Evolutionary conservation across 1,284 basidiomycete genomes (phyloP).

Genomic region (Rhodotorula glutinis): DNA sequence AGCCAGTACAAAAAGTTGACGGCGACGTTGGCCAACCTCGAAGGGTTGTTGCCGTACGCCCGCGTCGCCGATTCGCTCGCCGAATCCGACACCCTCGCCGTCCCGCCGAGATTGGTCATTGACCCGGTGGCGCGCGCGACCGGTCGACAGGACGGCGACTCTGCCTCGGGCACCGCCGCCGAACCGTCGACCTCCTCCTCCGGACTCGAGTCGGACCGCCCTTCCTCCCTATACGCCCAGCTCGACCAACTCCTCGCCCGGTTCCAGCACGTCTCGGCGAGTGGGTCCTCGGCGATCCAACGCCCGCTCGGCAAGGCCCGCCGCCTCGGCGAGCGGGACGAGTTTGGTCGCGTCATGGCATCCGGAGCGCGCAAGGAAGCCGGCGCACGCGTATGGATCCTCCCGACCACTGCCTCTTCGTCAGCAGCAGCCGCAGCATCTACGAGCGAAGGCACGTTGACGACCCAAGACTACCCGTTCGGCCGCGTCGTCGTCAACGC

Average conservation of each 20-base stretch:
- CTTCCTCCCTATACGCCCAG: slow-evolving; percentile 16
- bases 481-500: slow-evolving; percentile 73
- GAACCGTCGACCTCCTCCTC: not conserved
- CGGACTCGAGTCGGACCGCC: not conserved
- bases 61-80: slow-evolving; percentile 30
- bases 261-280: slow-evolving; percentile 33
- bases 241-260: slow-evolving; percentile 32
- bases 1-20: slow-evolving; percentile 38
- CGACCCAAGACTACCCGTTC: slow-evolving; percentile 12
- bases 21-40: slow-evolving; percentile 24
- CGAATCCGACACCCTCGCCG: not conserved
- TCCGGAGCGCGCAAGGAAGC: slow-evolving; percentile 81
- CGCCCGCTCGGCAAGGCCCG: slow-evolving; percentile 30
- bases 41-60: slow-evolving; percentile 38
- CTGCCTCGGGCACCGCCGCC: no score
- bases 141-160: not conserved
- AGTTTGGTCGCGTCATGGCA: slow-evolving; percentile 73
- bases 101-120: slow-evolving; percentile 21
- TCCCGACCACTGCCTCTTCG: no score
- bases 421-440: not conserved
- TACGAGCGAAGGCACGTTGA: not conserved
- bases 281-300: slow-evolving; percentile 26
- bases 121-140: slow-evolving; percentile 32
- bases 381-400: slow-evolving; percentile 86
- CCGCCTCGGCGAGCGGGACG: slow-evolving; percentile 53